Evolutionary conservation across 495 filamentous ascomycete genomes (phyloP).

Genomic region (Glarea lozoyensis): DNA sequence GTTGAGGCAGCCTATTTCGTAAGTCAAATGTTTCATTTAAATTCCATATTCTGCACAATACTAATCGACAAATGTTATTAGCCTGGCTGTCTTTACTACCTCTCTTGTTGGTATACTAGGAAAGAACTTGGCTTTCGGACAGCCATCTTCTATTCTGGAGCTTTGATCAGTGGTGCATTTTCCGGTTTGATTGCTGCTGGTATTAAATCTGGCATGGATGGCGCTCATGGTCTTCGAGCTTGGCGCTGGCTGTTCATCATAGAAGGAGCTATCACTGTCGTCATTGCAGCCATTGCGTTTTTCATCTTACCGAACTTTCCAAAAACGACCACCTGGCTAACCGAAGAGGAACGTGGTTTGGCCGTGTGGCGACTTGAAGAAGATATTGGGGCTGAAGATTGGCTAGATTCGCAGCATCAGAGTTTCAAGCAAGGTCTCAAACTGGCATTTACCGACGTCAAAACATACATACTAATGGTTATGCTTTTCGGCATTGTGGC

Average conservation of each 20-base stretch:
- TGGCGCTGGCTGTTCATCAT: conserved; percentile 74
- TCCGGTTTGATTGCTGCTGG: conserved; percentile 55
- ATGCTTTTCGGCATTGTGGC: conserved; percentile 65
- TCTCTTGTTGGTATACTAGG: conserved; percentile 49
- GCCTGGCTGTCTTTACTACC: conserved; percentile 32
- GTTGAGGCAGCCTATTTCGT: conserved; percentile 42
- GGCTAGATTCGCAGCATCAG: conserved; percentile 51
- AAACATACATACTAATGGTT: conserved; percentile 62
- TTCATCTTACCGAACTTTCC: conserved; percentile 73
- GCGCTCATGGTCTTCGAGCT: conserved; percentile 31
- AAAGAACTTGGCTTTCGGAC: conserved; percentile 42
- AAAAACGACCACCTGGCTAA: conserved; percentile 66
- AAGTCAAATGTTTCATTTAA: conserved; percentile 17
- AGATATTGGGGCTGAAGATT: conserved; percentile 74
- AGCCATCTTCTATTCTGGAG: conserved; percentile 53
- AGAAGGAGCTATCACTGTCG: conserved; percentile 52
- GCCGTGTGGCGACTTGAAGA: conserved; percentile 65
- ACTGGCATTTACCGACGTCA: conserved; percentile 62
- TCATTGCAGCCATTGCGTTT: conserved; percentile 37
- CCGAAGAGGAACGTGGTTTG: conserved; percentile 56
- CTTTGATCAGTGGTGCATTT: conserved; percentile 54
- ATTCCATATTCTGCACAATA: conserved; percentile 28
- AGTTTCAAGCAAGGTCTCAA: conserved; percentile 59
- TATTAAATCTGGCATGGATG: conserved; percentile 39
- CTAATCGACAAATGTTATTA: conserved; percentile 35